Evolutionary conservation across 768 basidiomycete species (phyloP).

Genomic region (Leccinum variicolor): DNA sequence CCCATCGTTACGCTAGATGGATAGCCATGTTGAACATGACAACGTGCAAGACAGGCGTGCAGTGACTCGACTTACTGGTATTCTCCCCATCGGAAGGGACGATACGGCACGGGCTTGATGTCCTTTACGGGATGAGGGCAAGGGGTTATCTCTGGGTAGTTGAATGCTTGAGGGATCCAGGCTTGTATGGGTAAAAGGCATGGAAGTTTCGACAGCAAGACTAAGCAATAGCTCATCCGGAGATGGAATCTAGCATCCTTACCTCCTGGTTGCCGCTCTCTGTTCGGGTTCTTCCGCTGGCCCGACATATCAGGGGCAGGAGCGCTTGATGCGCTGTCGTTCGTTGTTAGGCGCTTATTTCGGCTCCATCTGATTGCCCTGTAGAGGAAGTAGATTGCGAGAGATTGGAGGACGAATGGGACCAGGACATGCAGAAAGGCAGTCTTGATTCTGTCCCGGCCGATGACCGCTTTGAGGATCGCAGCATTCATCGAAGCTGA

Average conservation of each 20-base stretch:
- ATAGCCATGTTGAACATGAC: not conserved
- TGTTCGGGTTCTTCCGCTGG: slow-evolving; percentile 12
- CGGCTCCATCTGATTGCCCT: slow-evolving; percentile 8
- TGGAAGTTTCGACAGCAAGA: not conserved
- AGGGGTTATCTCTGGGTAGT: slow-evolving; percentile 50
- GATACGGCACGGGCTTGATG: slow-evolving; percentile 59
- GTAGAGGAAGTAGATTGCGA: slow-evolving; percentile 16
- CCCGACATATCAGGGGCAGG: not conserved
- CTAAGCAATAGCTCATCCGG: not conserved
- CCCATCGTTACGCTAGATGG: slow-evolving; percentile 65
- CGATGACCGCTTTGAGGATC: not conserved
- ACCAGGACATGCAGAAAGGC: slow-evolving; percentile 6
- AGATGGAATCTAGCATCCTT: not conserved
- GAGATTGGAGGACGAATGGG: slow-evolving; percentile 12
- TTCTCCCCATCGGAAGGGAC: slow-evolving; percentile 65
- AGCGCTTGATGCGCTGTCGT: not conserved
- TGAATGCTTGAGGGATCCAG: slow-evolving; percentile 52
- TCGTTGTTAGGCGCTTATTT: not conserved
- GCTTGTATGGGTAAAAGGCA: slow-evolving; percentile 29
- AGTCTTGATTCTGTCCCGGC: not conserved
- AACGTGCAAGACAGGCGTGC: not conserved
- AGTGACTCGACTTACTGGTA: slow-evolving; percentile 52
- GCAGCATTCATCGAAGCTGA: too few relatives aligned
- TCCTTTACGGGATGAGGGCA: slow-evolving; percentile 38
- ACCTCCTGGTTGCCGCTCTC: slow-evolving; percentile 28